phyloP scores from a whole-genome alignment of 176 grass and related monocot genomes.

The Eleusine indica region DNA sequence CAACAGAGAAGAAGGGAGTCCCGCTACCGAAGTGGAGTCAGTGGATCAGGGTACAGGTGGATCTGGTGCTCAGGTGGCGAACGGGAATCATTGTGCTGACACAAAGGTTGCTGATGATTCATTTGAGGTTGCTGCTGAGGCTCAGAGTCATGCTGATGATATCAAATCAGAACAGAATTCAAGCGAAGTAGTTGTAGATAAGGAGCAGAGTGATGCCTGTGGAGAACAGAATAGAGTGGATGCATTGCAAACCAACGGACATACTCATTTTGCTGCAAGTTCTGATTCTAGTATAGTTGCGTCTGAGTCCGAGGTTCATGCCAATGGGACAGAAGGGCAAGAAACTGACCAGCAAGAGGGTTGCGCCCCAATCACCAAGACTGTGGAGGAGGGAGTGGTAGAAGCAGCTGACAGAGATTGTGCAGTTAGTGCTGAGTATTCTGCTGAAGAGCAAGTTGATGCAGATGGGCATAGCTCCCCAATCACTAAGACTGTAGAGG shows the following conservation, averaged over 20 bases:
- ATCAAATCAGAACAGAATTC: neutral
- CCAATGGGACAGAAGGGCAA: neutral
- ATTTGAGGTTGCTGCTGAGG: constrained; percentile 2
- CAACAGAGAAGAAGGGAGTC: constrained; percentile 20
- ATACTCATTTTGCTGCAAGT: neutral
- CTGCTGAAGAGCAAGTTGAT: constrained; percentile 19
- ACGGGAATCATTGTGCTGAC: constrained; percentile 9
- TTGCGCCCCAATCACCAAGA: neutral
- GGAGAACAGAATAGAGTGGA: neutral
- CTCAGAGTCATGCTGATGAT: neutral
- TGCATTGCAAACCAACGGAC: constrained; percentile 21
- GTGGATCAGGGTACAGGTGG: constrained; percentile 4
- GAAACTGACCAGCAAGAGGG: constrained; percentile 25
- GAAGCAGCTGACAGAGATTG: neutral
- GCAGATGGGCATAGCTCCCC: neutral
- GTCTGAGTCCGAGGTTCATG: constrained; percentile 1
- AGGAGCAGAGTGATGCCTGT: neutral
- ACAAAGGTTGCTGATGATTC: constrained; percentile 30
- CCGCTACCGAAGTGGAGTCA: neutral
- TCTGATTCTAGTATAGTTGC: constrained; percentile 28
- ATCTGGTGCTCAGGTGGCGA: neutral
- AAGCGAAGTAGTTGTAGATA: neutral
- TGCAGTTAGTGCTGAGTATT: neutral
- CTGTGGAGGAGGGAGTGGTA: constrained; percentile 1
- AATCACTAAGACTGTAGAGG: constrained; percentile 1